Evolutionary conservation across 1,139 yeast genomes (phyloP).

Genomic region (Petasospora fabianii): DNA sequence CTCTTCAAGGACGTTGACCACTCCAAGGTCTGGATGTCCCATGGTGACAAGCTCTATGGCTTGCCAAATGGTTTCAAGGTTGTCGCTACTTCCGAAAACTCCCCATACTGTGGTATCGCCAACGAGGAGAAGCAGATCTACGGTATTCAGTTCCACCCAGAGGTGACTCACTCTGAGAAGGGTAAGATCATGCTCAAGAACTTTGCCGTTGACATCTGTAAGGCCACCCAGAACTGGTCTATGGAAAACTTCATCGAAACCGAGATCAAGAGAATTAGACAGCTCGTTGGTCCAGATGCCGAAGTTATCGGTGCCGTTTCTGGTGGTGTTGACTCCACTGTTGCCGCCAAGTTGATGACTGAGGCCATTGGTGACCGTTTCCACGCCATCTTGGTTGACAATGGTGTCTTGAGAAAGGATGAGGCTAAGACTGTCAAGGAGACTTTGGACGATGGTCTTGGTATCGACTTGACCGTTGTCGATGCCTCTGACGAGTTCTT

Average conservation of each 20-base stretch:
- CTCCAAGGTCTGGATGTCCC: slow-evolving; percentile 98
- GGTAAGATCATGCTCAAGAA: slow-evolving; percentile 86
- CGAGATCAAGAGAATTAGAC: slow-evolving; percentile 87
- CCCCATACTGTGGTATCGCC: slow-evolving; percentile 93
- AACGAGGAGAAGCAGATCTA: slow-evolving; percentile 69
- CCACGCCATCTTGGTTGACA: slow-evolving; percentile 97
- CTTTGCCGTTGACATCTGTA: slow-evolving; percentile 89
- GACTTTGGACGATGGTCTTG: slow-evolving; percentile 88
- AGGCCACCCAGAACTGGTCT: slow-evolving; percentile 89
- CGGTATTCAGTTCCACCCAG: slow-evolving; percentile 99
- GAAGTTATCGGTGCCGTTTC: slow-evolving; percentile 99
- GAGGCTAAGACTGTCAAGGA: slow-evolving; percentile 87
- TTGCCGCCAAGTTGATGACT: slow-evolving; percentile 96
- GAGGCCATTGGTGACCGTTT: slow-evolving; percentile 98
- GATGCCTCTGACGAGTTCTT: slow-evolving; percentile 93
- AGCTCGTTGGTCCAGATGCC: slow-evolving; percentile 93
- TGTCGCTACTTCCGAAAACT: slow-evolving; percentile 89
- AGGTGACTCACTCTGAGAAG: slow-evolving; percentile 92
- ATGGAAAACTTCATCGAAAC: slow-evolving; percentile 97
- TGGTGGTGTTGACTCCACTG: slow-evolving; percentile 99
- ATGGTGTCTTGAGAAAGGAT: slow-evolving; percentile 94
- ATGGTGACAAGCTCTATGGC: slow-evolving; percentile 91
- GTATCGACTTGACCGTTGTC: slow-evolving; percentile 89
- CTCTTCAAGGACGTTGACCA: slow-evolving; percentile 86
- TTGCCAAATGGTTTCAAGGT: slow-evolving; percentile 87